Percentiles rank a stretch among this genome's conserved stretches.
Conservation (phyloP, 2,329 filamentous ascomycete species). For the Verticillium albo-atrum region DNA sequence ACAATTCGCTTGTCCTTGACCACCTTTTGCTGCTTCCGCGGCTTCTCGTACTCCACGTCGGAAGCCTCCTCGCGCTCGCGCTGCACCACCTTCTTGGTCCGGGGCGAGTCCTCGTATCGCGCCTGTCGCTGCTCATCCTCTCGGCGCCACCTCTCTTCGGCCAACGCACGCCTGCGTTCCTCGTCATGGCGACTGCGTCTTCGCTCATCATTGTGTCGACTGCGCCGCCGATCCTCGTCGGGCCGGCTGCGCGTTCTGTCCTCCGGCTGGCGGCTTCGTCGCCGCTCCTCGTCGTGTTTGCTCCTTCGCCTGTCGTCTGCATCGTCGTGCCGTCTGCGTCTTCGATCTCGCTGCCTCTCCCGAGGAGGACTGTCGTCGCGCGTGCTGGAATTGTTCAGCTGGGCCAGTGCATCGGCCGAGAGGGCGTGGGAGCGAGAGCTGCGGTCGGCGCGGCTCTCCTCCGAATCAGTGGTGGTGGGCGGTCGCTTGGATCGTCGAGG, state of each 20-base stretch:
- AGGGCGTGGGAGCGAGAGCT: constrained; percentile 25
- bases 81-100: constrained; percentile 6
- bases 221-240: constrained; percentile 12
- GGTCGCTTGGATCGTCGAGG: constrained; percentile 22
- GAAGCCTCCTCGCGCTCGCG: constrained; percentile 16
- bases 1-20: constrained; percentile 58
- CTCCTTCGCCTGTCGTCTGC: constrained; percentile 12
- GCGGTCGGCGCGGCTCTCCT: constrained; percentile 23
- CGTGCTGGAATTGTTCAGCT: constrained; percentile 42
- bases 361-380: constrained; percentile 18
- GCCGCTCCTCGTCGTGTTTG: constrained; percentile 13
- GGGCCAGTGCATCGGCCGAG: constrained; percentile 56
- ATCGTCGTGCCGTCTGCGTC: constrained; percentile 12
- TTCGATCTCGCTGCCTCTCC: constrained; percentile 24
- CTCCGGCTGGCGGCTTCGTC: constrained; percentile 10
- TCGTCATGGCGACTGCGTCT: constrained; percentile 12
- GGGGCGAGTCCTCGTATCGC: constrained; percentile 10
- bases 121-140: constrained; percentile 1
- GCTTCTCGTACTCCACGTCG: constrained; percentile 22
- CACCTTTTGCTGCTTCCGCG: constrained; percentile 28
- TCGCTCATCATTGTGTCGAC: constrained; percentile 11
- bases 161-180: constrained; percentile 2
- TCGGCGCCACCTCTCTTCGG: background rate
- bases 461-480: constrained; percentile 20
- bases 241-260: constrained; percentile 11